Conservation (phyloP, 257 asterid genomes). For the Jacaranda mimosifolia region DNA sequence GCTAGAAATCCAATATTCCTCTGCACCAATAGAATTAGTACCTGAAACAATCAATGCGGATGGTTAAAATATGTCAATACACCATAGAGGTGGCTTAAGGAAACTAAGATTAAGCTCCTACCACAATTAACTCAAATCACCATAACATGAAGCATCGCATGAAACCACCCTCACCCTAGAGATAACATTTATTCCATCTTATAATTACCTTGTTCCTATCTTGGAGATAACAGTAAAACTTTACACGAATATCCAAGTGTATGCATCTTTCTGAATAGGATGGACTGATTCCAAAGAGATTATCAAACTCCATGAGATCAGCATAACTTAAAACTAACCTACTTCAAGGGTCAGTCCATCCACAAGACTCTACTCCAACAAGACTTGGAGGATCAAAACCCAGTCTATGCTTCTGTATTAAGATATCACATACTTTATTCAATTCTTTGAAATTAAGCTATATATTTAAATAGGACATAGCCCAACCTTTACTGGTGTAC, state of each 20-base stretch:
- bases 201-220: neutral
- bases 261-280: conserved; percentile 86
- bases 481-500: conserved; percentile 23
- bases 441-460: conserved; percentile 6
- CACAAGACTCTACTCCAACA: conserved; percentile 60
- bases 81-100: conserved; percentile 11
- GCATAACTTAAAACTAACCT: conserved; percentile 44
- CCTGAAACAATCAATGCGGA: conserved; percentile 55
- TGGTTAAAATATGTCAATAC: neutral
- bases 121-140: no score
- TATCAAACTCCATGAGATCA: conserved; percentile 66
- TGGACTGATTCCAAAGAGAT: conserved; percentile 85
- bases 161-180: no score
- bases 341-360: conserved; percentile 70
- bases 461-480: neutral
- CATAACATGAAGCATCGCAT: no score
- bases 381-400: conserved; percentile 53
- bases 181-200: neutral
- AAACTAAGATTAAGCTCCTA: no score
- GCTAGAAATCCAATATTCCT: conserved; percentile 79
- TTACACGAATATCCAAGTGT: conserved; percentile 10
- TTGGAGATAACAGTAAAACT: neutral
- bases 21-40: conserved; percentile 43
- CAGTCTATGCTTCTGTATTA: conserved; percentile 57
- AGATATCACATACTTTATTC: conserved; percentile 27